Evolutionary conservation across 805 yeast genomes (phyloP), one percentile per base, ranked within the genome.

Genomic region (Zygoascus bituminiphila): DNA sequence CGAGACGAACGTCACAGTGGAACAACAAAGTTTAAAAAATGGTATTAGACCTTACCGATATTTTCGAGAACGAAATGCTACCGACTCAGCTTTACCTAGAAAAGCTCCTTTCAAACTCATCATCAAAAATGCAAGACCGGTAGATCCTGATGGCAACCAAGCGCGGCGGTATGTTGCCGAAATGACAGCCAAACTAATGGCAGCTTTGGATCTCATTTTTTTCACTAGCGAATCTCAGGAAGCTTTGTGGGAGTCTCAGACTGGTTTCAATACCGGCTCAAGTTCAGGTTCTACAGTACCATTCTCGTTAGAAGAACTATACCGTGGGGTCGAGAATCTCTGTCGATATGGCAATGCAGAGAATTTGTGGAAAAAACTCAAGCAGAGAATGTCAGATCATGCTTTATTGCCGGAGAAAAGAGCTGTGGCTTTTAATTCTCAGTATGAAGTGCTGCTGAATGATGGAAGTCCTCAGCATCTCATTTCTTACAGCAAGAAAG

Each of bases 271-370:
- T n/a, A n/a, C n/a, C n/a, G n/a, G n/a, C n/a, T n/a, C n/a, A n/a
- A n/a, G n/a, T n/a, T 36, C 39, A 15, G 19, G 17, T 17, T 36
- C 20, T 12, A 15, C 17, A 3, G 7, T 15, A 10, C 33, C 8
- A 19, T 42, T 46, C 15, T 60, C 65, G 5, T 54, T 57, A 23
- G 66, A 62, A 36, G 61, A 54, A 26, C 57, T 62, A 10, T 62
- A 62, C 43, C 54, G 63, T 10, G 57, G 62, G 10, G 65, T 60
- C 12, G 67, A 62, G 51, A 55, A 56, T 44, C 52, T 63, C 8
- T 59, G 62, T 47, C 54, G 65, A 8, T 54, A 52, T 24, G 62
- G 54, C 43, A 54, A 50, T 42, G 53, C 57, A 9, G 41, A 47
- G 23, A 50, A 47, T 21, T 47, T 62, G 8, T 57, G 62, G 59